Evolutionary conservation across 768 basidiomycete species (phyloP).

Genomic region (Auricularia sp.): DNA sequence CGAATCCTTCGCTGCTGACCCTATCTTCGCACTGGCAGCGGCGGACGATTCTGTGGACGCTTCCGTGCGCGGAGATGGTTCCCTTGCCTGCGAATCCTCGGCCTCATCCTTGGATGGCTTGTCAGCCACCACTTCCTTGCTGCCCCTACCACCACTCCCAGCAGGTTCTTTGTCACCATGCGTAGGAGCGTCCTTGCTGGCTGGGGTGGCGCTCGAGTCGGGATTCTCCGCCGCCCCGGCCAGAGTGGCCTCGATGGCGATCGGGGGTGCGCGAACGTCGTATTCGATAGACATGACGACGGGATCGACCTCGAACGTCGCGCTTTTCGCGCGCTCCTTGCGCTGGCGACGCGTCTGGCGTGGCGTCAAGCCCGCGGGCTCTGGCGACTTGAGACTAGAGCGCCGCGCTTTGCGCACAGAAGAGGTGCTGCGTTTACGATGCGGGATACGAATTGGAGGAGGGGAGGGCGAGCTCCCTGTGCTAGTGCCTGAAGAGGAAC

Average conservation of each 20-base stretch:
- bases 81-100: too few relatives aligned
- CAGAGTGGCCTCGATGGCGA: background rate
- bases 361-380: background rate
- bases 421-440: background rate
- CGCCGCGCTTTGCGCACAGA: background rate
- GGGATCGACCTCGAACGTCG: background rate
- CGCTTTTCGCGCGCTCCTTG: background rate
- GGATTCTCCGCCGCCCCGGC: background rate
- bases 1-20: too few relatives aligned
- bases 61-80: too few relatives aligned
- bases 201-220: background rate
- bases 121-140: too few relatives aligned
- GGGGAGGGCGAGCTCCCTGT: background rate
- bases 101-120: too few relatives aligned
- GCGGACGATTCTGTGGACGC: too few relatives aligned
- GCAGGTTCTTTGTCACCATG: background rate
- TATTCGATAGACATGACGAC: background rate
- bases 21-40: too few relatives aligned
- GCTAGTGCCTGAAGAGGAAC: background rate
- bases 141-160: background rate
- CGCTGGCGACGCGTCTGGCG: background rate
- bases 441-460: background rate
- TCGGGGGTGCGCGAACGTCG: background rate
- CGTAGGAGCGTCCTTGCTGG: background rate
- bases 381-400: background rate